phyloP scores from a whole-genome alignment of 352 stramenopile genomes.

The Phytopythium mirpurense region DNA sequence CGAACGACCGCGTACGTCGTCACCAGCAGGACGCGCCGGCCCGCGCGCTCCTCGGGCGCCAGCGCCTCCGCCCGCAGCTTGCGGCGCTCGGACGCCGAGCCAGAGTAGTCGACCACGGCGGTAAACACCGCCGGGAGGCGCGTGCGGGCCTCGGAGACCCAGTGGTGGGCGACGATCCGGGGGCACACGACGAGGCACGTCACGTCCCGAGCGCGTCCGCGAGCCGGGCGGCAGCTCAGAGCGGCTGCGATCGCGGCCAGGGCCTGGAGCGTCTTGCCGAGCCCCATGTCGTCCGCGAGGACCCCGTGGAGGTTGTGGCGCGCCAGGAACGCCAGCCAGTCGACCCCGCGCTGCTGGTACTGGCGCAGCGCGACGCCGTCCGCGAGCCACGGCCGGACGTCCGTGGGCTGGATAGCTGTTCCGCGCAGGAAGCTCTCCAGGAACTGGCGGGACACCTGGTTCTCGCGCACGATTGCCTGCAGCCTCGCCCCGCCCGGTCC shows the following conservation, averaged over 20 bases:
- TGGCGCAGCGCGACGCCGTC: constrained; percentile 30
- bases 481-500: constrained; percentile 12
- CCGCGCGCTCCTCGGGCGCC: too few species aligned
- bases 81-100: constrained; percentile 40
- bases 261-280: constrained; percentile 95
- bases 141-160: constrained; percentile 88
- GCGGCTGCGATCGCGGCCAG: constrained; percentile 86
- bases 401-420: constrained; percentile 39
- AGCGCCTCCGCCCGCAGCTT: constrained; percentile 9
- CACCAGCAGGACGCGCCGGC: constrained; percentile 32
- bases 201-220: background rate
- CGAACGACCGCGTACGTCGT: constrained; percentile 88
- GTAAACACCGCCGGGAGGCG: constrained; percentile 72
- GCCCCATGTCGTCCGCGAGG: constrained; percentile 86
- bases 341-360: constrained; percentile 78
- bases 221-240: constrained; percentile 5
- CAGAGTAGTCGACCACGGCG: constrained; percentile 75
- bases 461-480: constrained; percentile 31
- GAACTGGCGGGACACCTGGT: constrained; percentile 60
- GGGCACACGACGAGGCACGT: constrained; percentile 91
- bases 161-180: constrained; percentile 93
- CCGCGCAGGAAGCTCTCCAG: constrained; percentile 55
- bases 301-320: constrained; percentile 75
- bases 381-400: constrained; percentile 28
- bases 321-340: constrained; percentile 71